Conservation (phyloP, 345 rosid species). For the Ricinus communis region DNA sequence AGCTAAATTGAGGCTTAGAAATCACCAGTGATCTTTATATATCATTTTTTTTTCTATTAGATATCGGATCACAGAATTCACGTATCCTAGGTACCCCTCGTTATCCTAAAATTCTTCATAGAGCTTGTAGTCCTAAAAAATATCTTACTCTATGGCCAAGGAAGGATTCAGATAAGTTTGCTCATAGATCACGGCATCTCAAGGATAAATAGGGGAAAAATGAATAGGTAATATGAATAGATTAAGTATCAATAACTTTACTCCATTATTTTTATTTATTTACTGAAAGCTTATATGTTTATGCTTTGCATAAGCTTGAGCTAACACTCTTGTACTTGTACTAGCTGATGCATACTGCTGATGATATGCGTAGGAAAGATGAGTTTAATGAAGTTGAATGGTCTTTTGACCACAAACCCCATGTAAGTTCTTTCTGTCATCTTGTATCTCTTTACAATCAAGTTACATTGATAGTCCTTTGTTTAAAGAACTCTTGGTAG, state of each 20-base stretch:
- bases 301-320: neutral
- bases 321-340: constrained; percentile 18
- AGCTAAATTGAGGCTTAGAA: neutral
- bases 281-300: too few species aligned
- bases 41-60: neutral
- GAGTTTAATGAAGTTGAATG: constrained; percentile 80
- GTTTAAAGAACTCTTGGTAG: neutral
- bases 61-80: neutral
- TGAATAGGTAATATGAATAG: neutral
- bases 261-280: constrained; percentile 1
- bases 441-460: neutral
- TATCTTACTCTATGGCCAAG: neutral
- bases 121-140: neutral
- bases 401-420: constrained; percentile 58
- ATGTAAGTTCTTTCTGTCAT: constrained; percentile 48
- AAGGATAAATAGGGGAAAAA: neutral
- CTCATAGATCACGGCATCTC: neutral
- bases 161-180: neutral
- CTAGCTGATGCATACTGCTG: constrained; percentile 54
- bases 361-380: constrained; percentile 44
- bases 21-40: neutral
- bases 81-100: neutral
- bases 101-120: neutral
- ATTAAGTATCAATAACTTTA: neutral
- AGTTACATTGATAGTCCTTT: constrained; percentile 5